A percentile compares a stretch with the other conserved stretches of the same genome.
These are phyloP conservation scores for Cyclanthera cordifolia DNA, from an alignment of 306 rosid species.

Conservation along the genomic window DNA sequence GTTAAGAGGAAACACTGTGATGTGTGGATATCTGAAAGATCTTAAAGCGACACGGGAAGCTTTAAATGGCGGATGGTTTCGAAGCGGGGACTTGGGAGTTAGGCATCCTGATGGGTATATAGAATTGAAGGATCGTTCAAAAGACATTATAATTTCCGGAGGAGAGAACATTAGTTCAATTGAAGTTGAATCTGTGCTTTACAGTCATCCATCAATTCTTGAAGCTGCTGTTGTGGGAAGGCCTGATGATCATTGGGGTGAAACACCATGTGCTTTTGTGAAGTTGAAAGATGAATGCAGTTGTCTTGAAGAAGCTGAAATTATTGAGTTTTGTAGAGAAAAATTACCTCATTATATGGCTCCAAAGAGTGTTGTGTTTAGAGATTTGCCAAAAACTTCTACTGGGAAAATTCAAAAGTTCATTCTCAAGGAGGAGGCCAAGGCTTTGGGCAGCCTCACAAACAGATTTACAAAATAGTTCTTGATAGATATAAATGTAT, in stretches of 20 bases:
- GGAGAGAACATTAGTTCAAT: slow-evolving; percentile 77
- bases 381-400: slow-evolving; percentile 18
- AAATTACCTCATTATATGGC: slow-evolving; percentile 15
- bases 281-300: slow-evolving; percentile 25
- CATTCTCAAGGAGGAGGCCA: slow-evolving; percentile 6
- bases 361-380: slow-evolving; percentile 17
- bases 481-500: background rate
- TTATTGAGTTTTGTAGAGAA: slow-evolving; percentile 11
- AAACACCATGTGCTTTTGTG: slow-evolving; percentile 81
- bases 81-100: slow-evolving; percentile 73
- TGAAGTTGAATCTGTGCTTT: slow-evolving; percentile 67
- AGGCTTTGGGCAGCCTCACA: slow-evolving; percentile 18
- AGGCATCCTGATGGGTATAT: slow-evolving; percentile 62
- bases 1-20: slow-evolving; percentile 79
- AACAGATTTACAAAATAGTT: slow-evolving; percentile 22
- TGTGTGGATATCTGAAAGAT: slow-evolving; percentile 74
- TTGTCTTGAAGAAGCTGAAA: slow-evolving; percentile 12
- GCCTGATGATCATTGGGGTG: slow-evolving; percentile 80
- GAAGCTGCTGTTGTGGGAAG: slow-evolving; percentile 75
- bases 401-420: slow-evolving; percentile 16
- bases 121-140: slow-evolving; percentile 61
- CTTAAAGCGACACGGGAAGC: slow-evolving; percentile 57
- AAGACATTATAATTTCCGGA: slow-evolving; percentile 70
- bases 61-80: slow-evolving; percentile 70
- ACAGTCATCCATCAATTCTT: slow-evolving; percentile 52